These are phyloP conservation scores for Psilocybe tampanensis DNA, from an alignment of 768 basidiomycete species.

Conservation along the genomic window DNA sequence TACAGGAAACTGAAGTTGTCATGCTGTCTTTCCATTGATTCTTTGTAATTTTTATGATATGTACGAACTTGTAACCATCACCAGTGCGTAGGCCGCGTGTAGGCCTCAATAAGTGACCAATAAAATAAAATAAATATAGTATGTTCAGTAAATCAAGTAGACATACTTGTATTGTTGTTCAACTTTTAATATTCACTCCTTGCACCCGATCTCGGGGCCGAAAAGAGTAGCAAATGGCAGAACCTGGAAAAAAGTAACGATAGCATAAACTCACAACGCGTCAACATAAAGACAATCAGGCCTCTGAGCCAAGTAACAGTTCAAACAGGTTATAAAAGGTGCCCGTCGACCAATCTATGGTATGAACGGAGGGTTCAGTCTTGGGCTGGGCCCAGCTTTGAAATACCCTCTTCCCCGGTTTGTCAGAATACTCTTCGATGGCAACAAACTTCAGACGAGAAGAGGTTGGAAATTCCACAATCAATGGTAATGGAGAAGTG, in stretches of 20 bases:
- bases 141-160: no score
- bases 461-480: not conserved
- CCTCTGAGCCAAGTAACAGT: not conserved
- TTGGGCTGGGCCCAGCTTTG: not conserved
- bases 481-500: not conserved
- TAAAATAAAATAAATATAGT: no score
- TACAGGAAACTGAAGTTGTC: constrained; percentile 50
- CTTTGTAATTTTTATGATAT: not conserved
- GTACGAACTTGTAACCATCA: not conserved
- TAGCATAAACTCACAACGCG: no score
- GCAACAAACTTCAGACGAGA: not conserved
- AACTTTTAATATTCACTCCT: no score
- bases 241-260: no score
- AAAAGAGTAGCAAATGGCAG: not conserved
- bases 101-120: no score
- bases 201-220: no score
- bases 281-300: no score
- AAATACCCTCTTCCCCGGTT: not conserved
- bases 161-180: no score
- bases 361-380: not conserved
- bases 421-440: not conserved
- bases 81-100: not conserved
- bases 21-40: constrained; percentile 36
- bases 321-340: not conserved
- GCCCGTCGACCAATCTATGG: no score